Percentiles rank a stretch among this genome's conserved stretches.
Evolutionary conservation across 768 basidiomycete species (phyloP).

Genomic region (Lactarius quietus): DNA sequence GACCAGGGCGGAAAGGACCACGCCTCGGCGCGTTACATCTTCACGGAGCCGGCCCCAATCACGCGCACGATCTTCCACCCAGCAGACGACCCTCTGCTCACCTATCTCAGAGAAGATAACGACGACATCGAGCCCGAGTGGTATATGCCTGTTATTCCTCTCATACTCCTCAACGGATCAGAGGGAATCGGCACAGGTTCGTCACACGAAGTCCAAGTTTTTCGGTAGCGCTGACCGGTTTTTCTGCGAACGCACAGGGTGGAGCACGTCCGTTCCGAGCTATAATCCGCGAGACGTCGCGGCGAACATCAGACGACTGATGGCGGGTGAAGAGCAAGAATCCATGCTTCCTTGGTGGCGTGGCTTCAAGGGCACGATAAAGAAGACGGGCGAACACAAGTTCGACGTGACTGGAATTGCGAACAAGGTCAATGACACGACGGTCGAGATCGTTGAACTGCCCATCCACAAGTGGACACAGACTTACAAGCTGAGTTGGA

Average conservation of each 20-base stretch:
- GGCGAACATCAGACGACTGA: conserved; percentile 77
- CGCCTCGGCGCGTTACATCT: conserved; percentile 95
- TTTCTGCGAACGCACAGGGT: conserved; percentile 50
- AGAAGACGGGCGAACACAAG: conserved; percentile 76
- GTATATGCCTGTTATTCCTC: conserved; percentile 86
- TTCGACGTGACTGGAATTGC: conserved; percentile 76
- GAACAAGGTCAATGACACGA: conserved; percentile 78
- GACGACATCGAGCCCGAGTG: conserved; percentile 87
- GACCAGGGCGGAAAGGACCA: conserved; percentile 93
- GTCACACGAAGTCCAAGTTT: neutral
- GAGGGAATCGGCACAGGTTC: conserved; percentile 96
- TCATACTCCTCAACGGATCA: conserved; percentile 89
- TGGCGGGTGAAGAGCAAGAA: conserved; percentile 78
- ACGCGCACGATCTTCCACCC: conserved; percentile 77
- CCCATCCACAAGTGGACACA: conserved; percentile 96
- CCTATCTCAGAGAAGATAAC: conserved; percentile 83
- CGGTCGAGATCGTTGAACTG: conserved; percentile 91
- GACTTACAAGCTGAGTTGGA: conserved; percentile 91
- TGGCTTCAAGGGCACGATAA: conserved; percentile 88
- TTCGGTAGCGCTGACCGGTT: neutral
- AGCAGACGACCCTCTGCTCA: conserved; percentile 82
- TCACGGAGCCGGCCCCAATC: conserved; percentile 72
- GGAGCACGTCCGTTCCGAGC: conserved; percentile 90
- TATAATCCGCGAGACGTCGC: conserved; percentile 93
- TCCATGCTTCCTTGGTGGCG: conserved; percentile 98